Base-by-base conservation (phyloP, 129 eudicot genomes). In the Helichrysum umbraculigerum region DNA sequence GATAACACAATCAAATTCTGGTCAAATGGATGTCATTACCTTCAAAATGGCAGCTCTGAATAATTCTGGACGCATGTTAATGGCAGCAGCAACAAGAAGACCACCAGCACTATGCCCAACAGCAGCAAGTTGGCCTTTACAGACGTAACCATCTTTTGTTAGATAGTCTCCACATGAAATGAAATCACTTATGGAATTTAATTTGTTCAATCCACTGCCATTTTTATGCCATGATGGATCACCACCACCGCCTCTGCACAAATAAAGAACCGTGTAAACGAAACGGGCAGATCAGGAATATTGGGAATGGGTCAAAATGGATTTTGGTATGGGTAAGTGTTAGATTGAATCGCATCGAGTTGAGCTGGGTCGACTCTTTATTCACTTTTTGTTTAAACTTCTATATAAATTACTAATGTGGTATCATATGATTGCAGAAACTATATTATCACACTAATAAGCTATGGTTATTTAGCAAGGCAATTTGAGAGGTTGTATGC, bases 221-320 rank as follows among this genome's bases (percentile, higher is more conserved):
- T 54, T 71, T 63, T 77, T 79, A 85, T 91, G 98, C 97, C 98
- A 94, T 20, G 90, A 85, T 47, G 90, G 87, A 84, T 88, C 89
- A 19, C 51, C 81, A 77, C 93, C 93, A 61, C 97, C 98, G 47
- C 98, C 98, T 83, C 98, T 91, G 86, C 56, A 59, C 87, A 74
- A 17, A 63, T 12, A 76, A 76, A 60, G 10, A 78, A 64, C 68
- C 16, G 9, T 16, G 60, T 16, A 15, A 78, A 65, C 4, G 12
- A 22, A n/a, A 4, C 7, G 25, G 22, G 60, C 7, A 54, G 25
- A 54, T 19, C 7, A 17, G 60, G 60, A 0, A 8, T 25, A 54
- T 6, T 0, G 21, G 20, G 8, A 14, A 54, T 11, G 22, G 25
- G 60, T 54, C 60, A 54, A 54, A 6, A 51, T 51, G 20, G 41